Base-by-base conservation (phyloP, 1,139 yeast genomes). In the Torulaspora pretoriensis region DNA sequence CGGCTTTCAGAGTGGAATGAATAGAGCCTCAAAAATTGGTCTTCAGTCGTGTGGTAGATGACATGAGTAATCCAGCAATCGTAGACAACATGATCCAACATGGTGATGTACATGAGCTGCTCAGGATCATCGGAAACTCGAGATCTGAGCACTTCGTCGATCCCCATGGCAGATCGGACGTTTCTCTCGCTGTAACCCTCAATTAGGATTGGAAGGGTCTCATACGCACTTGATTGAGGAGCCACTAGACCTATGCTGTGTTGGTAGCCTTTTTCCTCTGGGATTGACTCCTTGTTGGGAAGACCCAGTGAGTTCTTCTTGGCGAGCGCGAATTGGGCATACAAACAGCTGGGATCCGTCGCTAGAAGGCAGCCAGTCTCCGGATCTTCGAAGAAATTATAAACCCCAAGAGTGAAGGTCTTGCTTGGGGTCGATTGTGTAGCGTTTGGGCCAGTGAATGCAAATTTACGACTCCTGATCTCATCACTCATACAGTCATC, bases 331-430 rank as follows among this genome's bases (percentile, higher is more conserved):
- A 56, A 44, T 42, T 55, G 56, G 12, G 55, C 51, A 45, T 47
- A 55, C 34, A 56, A 43, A 38, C 61, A 56, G 48, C 50, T 46
- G 9, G 61, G 61, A 45, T 56, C 61, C 6, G 55, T 42, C 1
- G 61, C 55, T 31, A 56, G 28, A 8, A 50, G 28, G 13, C 45
- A 24, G 7, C 43, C 36, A 1, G 50, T 38, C 8, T 38, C 31
- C 1, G 46, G 25, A n/a, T 56, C 52, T 16, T 40, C 38, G 26
- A 48, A 47, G 2, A 49, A 44, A 16, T 51, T 50, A 42, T 56
- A 55, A 2, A 54, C 57, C 7, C 57, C 57, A n/a, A 56, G 43
- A 9, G 51, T 43, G 35, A 54, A 53, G 7, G 49, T 43, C n/a
- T 46, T 50, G 25, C 52, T 49, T 10, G 34, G 28, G 13, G 40